phyloP scores from a whole-genome alignment of 2,329 filamentous ascomycete genomes.

The Colletotrichum magnum region DNA sequence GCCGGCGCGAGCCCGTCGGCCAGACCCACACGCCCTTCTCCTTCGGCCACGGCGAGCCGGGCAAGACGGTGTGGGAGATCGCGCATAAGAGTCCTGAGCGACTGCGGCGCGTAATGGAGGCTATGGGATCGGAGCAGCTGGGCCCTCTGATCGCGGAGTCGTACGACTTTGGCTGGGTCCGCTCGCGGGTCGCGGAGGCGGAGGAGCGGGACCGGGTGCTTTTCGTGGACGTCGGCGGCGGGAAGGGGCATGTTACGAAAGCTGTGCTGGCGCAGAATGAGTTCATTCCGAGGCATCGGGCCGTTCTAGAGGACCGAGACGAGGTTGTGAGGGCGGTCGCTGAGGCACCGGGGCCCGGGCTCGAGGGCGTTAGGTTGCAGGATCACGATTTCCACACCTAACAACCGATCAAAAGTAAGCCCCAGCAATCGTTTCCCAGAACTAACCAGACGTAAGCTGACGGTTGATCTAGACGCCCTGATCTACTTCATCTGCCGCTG shows the following conservation, averaged over 20 bases:
- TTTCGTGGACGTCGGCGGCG: constrained; percentile 54
- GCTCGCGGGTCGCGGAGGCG: constrained; percentile 28
- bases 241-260: constrained; percentile 45
- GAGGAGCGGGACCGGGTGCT: constrained; percentile 25
- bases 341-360: neutral
- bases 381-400: constrained; percentile 41
- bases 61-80: constrained; percentile 51
- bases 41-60: constrained; percentile 48
- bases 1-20: constrained; percentile 47
- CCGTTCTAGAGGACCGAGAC: constrained; percentile 42
- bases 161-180: constrained; percentile 51
- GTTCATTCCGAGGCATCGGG: neutral
- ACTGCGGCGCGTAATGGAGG: constrained; percentile 44
- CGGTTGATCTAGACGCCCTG: constrained; percentile 47
- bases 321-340: constrained; percentile 33
- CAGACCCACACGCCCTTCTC: constrained; percentile 47
- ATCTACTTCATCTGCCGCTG: constrained; percentile 53
- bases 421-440: constrained; percentile 3
- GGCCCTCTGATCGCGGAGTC: neutral
- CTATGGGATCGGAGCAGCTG: neutral
- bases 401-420: constrained; percentile 41
- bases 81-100: constrained; percentile 43
- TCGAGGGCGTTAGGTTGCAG: constrained; percentile 5
- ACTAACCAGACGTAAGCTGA: constrained; percentile 36
- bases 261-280: constrained; percentile 18